Evolutionary conservation across 192 early-diverging fungal genomes (phyloP).

Genomic region (Helicostylum pulchrum): DNA sequence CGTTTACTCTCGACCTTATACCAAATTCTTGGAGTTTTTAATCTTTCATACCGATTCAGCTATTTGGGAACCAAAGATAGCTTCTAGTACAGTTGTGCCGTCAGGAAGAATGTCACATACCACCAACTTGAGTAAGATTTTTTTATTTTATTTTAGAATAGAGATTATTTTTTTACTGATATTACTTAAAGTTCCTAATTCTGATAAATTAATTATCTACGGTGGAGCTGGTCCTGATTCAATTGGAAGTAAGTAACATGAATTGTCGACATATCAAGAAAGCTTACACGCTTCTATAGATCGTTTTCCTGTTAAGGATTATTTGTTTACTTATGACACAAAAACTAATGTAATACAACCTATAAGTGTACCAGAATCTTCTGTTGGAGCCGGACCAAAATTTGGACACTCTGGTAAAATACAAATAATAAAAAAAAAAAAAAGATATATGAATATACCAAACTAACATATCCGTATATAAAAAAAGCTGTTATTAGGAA

Average conservation of each 20-base stretch:
- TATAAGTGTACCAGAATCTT: neutral
- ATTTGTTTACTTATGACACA: neutral
- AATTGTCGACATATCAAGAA: neutral
- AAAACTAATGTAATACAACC: neutral
- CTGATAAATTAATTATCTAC: neutral
- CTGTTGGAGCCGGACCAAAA: neutral
- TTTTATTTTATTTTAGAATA: neutral
- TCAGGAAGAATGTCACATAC: constrained; percentile 1
- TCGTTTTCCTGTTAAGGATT: constrained; percentile 1
- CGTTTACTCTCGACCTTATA: neutral
- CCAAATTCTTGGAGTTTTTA: neutral
- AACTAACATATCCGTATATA: neutral
- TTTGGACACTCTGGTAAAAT: constrained; percentile 4
- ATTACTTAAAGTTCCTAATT: neutral
- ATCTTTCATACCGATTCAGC: constrained; percentile 7
- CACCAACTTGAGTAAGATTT: neutral
- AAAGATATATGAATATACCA: neutral
- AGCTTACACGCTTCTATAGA: neutral
- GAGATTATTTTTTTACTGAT: neutral
- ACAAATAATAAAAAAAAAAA: no score
- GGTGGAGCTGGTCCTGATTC: neutral
- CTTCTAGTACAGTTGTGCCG: neutral
- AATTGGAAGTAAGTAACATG: neutral
- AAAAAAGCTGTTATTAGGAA: neutral
- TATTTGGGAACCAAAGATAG: constrained; percentile 1